Conservation (phyloP, 495 filamentous ascomycete species). For the Podospora conica region DNA sequence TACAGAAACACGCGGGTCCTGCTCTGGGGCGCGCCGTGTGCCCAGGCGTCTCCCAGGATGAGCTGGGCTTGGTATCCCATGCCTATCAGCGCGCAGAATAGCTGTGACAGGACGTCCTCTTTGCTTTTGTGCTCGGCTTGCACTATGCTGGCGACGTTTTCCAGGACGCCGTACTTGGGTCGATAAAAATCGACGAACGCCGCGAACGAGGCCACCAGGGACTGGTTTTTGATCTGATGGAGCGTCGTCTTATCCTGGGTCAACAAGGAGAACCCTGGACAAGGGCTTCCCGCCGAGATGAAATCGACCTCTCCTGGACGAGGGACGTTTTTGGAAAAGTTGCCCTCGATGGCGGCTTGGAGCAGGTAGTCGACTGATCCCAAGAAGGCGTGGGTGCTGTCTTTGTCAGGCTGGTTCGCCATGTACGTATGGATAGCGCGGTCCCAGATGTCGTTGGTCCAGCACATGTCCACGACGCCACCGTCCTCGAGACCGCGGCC, state of each 20-base stretch:
- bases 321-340: slow-evolving; percentile 41
- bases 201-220: slow-evolving; percentile 65
- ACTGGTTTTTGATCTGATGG: slow-evolving; percentile 54
- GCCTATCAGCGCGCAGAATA: slow-evolving; percentile 62
- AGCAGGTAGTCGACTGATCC: slow-evolving; percentile 70
- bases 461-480: slow-evolving; percentile 54
- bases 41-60: slow-evolving; percentile 62
- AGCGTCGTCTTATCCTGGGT: slow-evolving; percentile 46
- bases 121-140: slow-evolving; percentile 29
- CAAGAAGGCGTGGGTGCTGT: slow-evolving; percentile 42
- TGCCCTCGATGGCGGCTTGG: slow-evolving; percentile 45
- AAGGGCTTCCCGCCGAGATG: slow-evolving; percentile 67
- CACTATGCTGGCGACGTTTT: slow-evolving; percentile 64
- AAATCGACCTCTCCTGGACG: slow-evolving; percentile 56
- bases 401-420: slow-evolving; percentile 44
- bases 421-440: slow-evolving; percentile 62
- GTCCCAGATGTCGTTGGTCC: slow-evolving; percentile 57
- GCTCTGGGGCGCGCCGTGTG: slow-evolving; percentile 54
- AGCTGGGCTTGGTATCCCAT: slow-evolving; percentile 66
- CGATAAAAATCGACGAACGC: slow-evolving; percentile 67
- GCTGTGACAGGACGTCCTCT: slow-evolving; percentile 59
- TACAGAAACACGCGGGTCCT: slow-evolving; percentile 60
- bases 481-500: slow-evolving; percentile 69
- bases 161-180: slow-evolving; percentile 63
- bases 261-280: slow-evolving; percentile 60